These are phyloP conservation scores for Ceratocystis cacaofunesta DNA, from an alignment of 2,329 filamentous ascomycete genomes.

Conservation along the genomic window DNA sequence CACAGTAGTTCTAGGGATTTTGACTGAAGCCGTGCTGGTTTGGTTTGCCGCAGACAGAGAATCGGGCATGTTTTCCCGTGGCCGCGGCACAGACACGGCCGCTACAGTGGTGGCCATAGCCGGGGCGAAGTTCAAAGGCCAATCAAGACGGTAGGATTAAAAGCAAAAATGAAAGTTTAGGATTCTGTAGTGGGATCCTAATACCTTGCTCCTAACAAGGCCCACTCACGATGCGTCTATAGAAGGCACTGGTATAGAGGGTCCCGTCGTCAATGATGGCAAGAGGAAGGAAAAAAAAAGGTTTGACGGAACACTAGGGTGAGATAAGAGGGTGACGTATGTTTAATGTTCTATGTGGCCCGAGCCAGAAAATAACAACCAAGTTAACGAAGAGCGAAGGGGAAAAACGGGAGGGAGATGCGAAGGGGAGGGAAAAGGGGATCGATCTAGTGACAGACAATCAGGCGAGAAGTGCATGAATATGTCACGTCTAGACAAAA, in stretches of 20 bases:
- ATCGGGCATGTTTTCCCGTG: background rate
- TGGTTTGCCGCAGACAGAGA: background rate
- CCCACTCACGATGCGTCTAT: slow-evolving; percentile 3
- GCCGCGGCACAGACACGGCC: background rate
- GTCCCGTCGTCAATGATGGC: background rate
- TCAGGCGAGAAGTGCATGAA: no score
- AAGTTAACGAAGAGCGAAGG: background rate
- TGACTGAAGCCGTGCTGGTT: background rate
- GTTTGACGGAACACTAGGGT: background rate
- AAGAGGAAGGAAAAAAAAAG: background rate
- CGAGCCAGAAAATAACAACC: background rate
- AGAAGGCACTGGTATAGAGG: background rate
- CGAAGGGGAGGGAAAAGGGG: background rate
- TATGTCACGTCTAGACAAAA: no score
- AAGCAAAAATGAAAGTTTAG: background rate
- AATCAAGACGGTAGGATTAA: background rate
- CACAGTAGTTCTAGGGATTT: slow-evolving; percentile 8
- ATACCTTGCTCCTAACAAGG: background rate
- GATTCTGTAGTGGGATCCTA: background rate
- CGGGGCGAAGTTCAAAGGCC: background rate
- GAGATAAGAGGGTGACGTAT: background rate
- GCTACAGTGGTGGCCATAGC: slow-evolving; percentile 14
- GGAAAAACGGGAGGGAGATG: background rate
- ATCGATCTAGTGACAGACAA: no score
- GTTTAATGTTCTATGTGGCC: background rate